These are phyloP conservation scores for Crepidotus sp. DNA, from an alignment of 1,284 basidiomycete species.

Conservation along the genomic window DNA sequence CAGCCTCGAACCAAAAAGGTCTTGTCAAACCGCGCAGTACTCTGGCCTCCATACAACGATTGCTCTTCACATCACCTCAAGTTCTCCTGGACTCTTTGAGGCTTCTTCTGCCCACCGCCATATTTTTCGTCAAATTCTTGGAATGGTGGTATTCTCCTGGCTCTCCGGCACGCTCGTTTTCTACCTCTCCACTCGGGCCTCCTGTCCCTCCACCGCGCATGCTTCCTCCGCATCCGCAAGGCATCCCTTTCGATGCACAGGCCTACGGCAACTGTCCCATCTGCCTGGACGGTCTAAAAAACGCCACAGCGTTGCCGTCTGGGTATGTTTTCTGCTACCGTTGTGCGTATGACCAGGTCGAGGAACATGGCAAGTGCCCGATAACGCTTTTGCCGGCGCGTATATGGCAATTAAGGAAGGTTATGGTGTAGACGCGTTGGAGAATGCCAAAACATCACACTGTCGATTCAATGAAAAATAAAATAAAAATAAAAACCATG, in stretches of 20 bases:
- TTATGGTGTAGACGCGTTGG: conserved; percentile 49
- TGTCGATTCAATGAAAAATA: too few relatives aligned
- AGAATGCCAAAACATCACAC: too few relatives aligned
- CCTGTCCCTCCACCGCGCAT: conserved; percentile 69
- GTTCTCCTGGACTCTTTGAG: conserved; percentile 69
- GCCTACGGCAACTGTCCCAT: conserved; percentile 80
- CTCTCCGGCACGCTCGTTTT: conserved; percentile 71
- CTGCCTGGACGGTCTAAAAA: conserved; percentile 69
- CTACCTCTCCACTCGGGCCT: conserved; percentile 53
- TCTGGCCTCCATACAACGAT: conserved; percentile 33
- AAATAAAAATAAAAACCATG: conserved; percentile 29
- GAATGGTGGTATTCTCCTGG: conserved; percentile 99
- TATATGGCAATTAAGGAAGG: conserved; percentile 81
- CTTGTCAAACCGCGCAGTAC: conserved; percentile 26
- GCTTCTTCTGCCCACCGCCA: conserved; percentile 81
- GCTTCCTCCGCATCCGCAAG: conserved; percentile 62
- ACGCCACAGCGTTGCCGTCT: conserved; percentile 84
- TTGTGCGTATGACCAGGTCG: conserved; percentile 81
- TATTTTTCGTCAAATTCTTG: conserved; percentile 95
- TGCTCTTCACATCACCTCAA: conserved; percentile 48
- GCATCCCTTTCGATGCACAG: conserved; percentile 47
- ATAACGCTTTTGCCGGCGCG: conserved; percentile 72
- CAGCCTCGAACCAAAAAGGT: background rate
- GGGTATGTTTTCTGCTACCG: conserved; percentile 97
- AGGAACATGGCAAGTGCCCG: conserved; percentile 74